phyloP scores from a whole-genome alignment of 2,329 filamentous ascomycete genomes.

The Eutypa lata region DNA sequence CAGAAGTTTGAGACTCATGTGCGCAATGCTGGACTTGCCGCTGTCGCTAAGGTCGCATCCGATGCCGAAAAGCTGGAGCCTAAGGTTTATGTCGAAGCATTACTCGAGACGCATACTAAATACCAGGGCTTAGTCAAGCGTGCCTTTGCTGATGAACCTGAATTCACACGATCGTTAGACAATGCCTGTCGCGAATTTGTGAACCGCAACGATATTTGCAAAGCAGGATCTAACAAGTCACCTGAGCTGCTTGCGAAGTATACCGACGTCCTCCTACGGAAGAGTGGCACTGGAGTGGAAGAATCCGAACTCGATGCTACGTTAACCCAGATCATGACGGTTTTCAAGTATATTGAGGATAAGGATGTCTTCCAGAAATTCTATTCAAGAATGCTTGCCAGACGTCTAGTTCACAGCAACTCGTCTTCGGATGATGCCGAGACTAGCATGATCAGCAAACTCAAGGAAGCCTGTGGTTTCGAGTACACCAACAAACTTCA shows the following conservation, averaged over 20 bases:
- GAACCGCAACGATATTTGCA: constrained; percentile 95
- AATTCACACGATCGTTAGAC: constrained; percentile 93
- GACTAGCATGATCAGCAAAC: constrained; percentile 98
- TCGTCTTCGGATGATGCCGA: constrained; percentile 97
- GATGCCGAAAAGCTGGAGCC: constrained; percentile 90
- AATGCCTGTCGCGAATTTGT: constrained; percentile 98
- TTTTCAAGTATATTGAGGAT: constrained; percentile 99
- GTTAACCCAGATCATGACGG: constrained; percentile 92
- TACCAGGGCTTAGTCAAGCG: constrained; percentile 89
- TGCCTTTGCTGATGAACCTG: constrained; percentile 91
- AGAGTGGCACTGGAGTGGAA: constrained; percentile 88
- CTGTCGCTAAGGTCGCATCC: constrained; percentile 85
- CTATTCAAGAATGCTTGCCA: constrained; percentile 94
- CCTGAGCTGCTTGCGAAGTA: constrained; percentile 95
- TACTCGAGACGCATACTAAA: constrained; percentile 90
- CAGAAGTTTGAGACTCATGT: constrained; percentile 90
- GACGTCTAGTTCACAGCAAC: constrained; percentile 89
- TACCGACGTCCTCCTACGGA: constrained; percentile 86
- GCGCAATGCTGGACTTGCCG: constrained; percentile 79
- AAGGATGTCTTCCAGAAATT: constrained; percentile 99
- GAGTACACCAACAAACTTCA: constrained; percentile 99
- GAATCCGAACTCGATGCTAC: constrained; percentile 90
- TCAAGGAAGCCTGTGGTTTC: constrained; percentile 97
- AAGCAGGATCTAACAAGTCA: constrained; percentile 86
- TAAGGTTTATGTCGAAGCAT: constrained; percentile 92